Percentiles rank a stretch among this genome's conserved stretches.
phyloP scores from a whole-genome alignment of 1,139 yeast genomes.

The Pichia sp. region DNA sequence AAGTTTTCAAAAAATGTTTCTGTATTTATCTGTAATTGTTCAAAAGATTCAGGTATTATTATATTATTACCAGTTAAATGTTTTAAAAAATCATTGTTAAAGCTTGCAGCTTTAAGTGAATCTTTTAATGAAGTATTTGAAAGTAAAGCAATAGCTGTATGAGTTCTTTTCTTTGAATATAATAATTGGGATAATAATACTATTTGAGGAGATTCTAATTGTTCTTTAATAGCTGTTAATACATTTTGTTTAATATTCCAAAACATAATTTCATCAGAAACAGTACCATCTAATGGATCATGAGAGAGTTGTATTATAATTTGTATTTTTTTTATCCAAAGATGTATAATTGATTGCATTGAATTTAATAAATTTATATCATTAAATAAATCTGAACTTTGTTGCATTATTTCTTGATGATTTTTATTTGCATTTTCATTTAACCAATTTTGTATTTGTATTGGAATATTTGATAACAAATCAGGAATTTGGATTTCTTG shows the following conservation, averaged over 20 bases:
- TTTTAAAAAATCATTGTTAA: conserved; percentile 56
- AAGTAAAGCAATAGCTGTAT: conserved; percentile 65
- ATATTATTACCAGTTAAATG: conserved; percentile 66
- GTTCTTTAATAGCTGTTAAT: conserved; percentile 50
- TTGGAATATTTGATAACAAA: conserved; percentile 48
- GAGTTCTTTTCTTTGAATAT: conserved; percentile 69
- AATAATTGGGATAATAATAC: conserved; percentile 56
- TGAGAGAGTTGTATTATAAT: conserved; percentile 47
- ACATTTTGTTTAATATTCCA: conserved; percentile 75
- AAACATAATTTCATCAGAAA: conserved; percentile 67
- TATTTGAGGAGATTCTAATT: conserved; percentile 51
- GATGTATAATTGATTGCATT: conserved; percentile 59
- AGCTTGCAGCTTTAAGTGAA: conserved; percentile 45
- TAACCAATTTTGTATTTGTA: conserved; percentile 40
- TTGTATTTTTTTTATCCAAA: conserved; percentile 67
- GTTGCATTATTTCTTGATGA: background rate
- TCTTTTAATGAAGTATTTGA: conserved; percentile 68
- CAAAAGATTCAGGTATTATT: conserved; percentile 41
- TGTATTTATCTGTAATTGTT: conserved; percentile 35
- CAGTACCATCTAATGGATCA: conserved; percentile 51
- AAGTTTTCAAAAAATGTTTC: conserved; percentile 52
- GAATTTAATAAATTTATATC: conserved; percentile 59
- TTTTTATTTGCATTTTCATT: conserved; percentile 14
- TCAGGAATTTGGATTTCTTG: conserved; percentile 68
- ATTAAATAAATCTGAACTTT: background rate